These are phyloP conservation scores for Auxenochlorella pyrenoidosa DNA, from an alignment of 139 green algal species.

Conservation along the genomic window DNA sequence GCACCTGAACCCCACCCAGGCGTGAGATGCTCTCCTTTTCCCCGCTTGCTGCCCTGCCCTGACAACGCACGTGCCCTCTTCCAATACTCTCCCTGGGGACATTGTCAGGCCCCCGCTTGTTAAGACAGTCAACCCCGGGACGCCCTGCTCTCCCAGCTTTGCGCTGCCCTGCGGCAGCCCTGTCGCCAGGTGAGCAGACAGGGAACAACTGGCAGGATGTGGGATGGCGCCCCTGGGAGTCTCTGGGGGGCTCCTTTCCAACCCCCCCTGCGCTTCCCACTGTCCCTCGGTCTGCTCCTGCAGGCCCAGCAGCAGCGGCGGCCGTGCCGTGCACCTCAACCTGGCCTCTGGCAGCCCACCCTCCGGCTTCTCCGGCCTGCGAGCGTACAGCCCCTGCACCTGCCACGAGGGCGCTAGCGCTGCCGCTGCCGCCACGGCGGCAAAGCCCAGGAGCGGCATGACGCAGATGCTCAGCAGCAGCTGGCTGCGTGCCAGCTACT, in stretches of 20 bases:
- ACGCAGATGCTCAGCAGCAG: not conserved
- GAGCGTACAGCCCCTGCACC: not conserved
- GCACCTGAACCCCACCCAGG: no score
- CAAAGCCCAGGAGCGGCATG: not conserved
- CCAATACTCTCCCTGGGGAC: no score
- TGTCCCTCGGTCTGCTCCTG: not conserved
- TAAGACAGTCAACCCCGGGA: not conserved
- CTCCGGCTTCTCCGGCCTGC: not conserved
- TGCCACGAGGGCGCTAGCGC: not conserved
- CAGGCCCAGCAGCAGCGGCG: not conserved
- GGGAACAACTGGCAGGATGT: no score
- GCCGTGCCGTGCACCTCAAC: not conserved
- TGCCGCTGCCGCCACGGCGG: not conserved
- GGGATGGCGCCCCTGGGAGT: no score
- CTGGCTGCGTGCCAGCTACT: not conserved
- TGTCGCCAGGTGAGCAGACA: no score
- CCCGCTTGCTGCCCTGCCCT: no score
- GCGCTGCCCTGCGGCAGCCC: no score
- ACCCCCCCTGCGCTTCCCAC: not conserved
- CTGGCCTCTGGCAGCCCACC: not conserved
- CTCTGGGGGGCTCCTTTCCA: no score
- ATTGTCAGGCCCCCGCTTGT: conserved; percentile 3
- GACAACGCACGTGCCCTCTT: no score
- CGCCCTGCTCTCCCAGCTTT: not conserved
- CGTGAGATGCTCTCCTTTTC: no score